Percentiles rank a stretch among this genome's conserved stretches.
Conservation (phyloP, 768 basidiomycete species). For the Podaxis sp. region DNA sequence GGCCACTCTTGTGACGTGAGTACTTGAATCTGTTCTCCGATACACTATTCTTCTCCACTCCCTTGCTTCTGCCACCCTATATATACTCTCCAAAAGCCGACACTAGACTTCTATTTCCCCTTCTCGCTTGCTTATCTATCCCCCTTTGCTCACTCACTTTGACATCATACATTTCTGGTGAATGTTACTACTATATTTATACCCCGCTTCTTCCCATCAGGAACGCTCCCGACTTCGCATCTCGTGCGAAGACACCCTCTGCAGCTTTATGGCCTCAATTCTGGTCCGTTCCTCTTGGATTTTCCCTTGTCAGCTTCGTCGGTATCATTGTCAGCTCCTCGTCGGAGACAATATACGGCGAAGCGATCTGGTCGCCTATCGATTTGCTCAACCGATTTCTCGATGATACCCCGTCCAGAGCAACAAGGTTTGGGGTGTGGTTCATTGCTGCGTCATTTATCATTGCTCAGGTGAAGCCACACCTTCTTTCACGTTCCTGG, state of each 20-base stretch:
- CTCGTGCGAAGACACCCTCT: constrained; percentile 51
- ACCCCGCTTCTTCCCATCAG: constrained; percentile 26
- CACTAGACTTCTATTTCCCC: background rate
- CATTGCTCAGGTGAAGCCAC: constrained; percentile 56
- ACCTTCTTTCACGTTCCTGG: background rate
- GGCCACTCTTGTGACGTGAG: constrained; percentile 69
- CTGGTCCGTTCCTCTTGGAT: constrained; percentile 68
- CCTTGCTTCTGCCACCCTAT: background rate
- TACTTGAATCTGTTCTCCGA: constrained; percentile 5
- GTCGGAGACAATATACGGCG: constrained; percentile 71
- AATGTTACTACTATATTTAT: constrained; percentile 15
- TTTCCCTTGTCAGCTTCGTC: constrained; percentile 73
- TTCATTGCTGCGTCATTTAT: constrained; percentile 81
- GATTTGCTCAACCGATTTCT: constrained; percentile 69
- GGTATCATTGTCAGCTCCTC: constrained; percentile 83
- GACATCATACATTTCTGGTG: constrained; percentile 11
- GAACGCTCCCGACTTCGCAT: constrained; percentile 78
- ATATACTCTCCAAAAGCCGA: background rate
- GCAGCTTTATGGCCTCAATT: constrained; percentile 67
- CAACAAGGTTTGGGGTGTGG: constrained; percentile 74
- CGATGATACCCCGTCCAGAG: constrained; percentile 56
- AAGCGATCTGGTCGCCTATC: constrained; percentile 78
- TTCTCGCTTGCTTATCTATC: constrained; percentile 11
- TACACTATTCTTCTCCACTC: background rate
- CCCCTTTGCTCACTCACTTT: constrained; percentile 6